These are phyloP conservation scores for Omphalea diandra DNA, from an alignment of 441 rosid species.

Conservation along the genomic window DNA sequence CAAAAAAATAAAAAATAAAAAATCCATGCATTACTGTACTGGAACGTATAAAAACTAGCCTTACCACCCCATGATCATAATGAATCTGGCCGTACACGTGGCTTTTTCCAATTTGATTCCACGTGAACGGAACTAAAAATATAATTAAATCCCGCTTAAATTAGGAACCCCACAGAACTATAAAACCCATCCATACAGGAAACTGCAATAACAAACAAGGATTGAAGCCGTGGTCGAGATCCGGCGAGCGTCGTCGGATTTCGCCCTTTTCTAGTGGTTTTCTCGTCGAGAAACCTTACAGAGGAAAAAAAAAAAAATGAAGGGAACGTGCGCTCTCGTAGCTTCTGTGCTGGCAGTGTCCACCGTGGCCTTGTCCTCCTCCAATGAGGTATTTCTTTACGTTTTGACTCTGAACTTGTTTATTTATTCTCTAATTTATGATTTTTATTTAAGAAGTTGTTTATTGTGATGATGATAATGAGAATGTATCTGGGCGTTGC, in stretches of 20 bases:
- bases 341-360: slow-evolving; percentile 65
- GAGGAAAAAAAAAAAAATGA: too few relatives aligned
- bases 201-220: too few relatives aligned
- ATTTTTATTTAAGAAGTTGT: too few relatives aligned
- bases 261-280: slow-evolving; percentile 37
- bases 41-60: not conserved
- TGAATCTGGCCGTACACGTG: not conserved
- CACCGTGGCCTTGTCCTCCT: slow-evolving; percentile 49
- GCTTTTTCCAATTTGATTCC: not conserved
- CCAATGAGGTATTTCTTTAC: slow-evolving; percentile 35
- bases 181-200: too few relatives aligned
- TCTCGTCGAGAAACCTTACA: too few relatives aligned
- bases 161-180: not conserved
- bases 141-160: slow-evolving; percentile 29
- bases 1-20: too few relatives aligned
- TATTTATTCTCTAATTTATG: too few relatives aligned
- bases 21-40: too few relatives aligned
- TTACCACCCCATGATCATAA: not conserved
- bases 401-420: too few relatives aligned
- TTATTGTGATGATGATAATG: too few relatives aligned
- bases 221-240: slow-evolving; percentile 39
- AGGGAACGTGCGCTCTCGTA: slow-evolving; percentile 56
- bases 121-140: slow-evolving; percentile 26
- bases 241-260: slow-evolving; percentile 67
- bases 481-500: not conserved